Percentiles rank a stretch among this genome's conserved stretches.
Conservation (phyloP, 2,329 filamentous ascomycete genomes). For the Pseudogymnoascus sp. region DNA sequence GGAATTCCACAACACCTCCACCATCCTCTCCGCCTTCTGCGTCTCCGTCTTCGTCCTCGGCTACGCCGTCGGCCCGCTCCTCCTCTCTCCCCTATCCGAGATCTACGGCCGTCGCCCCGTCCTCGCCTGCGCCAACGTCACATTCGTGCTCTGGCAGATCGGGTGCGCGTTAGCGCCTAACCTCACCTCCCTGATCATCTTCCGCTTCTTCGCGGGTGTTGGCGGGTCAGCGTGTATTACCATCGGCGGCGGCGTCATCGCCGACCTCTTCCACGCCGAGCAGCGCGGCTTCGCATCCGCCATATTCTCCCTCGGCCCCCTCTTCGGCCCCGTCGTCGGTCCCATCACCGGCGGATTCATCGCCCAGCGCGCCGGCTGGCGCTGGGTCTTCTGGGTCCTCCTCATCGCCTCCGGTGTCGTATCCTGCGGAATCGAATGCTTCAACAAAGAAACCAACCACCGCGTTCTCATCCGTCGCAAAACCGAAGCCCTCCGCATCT, state of each 20-base stretch:
- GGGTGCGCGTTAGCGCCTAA: conserved; percentile 54
- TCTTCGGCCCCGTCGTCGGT: conserved; percentile 28
- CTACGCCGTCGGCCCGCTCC: conserved; percentile 49
- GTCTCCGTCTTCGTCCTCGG: conserved; percentile 49
- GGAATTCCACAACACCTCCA: conserved; percentile 21
- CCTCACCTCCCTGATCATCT: conserved; percentile 36
- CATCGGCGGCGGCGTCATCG: conserved; percentile 35
- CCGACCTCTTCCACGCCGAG: conserved; percentile 32
- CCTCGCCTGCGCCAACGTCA: conserved; percentile 47
- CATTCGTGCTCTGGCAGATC: conserved; percentile 56
- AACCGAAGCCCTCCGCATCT: conserved; percentile 31
- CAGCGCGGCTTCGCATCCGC: conserved; percentile 27
- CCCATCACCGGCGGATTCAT: conserved; percentile 25
- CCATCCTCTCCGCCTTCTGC: conserved; percentile 18
- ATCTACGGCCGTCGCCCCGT: conserved; percentile 55
- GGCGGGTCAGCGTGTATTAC: conserved; percentile 39
- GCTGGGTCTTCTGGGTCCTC: conserved; percentile 37
- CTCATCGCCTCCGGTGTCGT: conserved; percentile 36
- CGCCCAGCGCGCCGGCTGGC: conserved; percentile 43
- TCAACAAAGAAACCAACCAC: conserved; percentile 41
- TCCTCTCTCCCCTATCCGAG: conserved; percentile 52
- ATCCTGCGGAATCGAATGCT: conserved; percentile 31
- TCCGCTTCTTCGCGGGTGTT: conserved; percentile 41
- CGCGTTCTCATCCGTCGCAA: conserved; percentile 45
- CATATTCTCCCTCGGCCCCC: conserved; percentile 22